These are phyloP conservation scores for Aurantiochytrium sp. DNA, from an alignment of 108 stramenopile genomes.

Conservation along the genomic window DNA sequence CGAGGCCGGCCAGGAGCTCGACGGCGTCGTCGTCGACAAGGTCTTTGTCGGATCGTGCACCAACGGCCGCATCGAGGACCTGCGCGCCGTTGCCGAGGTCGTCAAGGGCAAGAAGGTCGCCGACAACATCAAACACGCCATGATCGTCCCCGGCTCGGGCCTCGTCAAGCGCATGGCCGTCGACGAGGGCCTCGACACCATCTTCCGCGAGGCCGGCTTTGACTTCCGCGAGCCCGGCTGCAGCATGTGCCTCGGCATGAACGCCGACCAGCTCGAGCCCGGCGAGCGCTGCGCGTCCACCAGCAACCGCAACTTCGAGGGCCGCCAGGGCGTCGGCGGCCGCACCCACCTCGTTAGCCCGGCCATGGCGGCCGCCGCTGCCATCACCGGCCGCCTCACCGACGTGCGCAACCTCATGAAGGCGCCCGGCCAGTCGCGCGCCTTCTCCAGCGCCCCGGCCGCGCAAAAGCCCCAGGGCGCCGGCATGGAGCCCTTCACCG, in stretches of 20 bases:
- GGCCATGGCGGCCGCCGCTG: constrained; percentile 85
- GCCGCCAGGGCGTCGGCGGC: constrained; percentile 85
- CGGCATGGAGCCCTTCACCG: constrained; percentile 70
- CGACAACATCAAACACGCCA: constrained; percentile 70
- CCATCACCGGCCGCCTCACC: constrained; percentile 72
- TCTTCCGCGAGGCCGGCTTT: constrained; percentile 81
- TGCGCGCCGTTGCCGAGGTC: constrained; percentile 80
- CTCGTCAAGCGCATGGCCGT: constrained; percentile 87
- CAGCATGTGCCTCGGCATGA: constrained; percentile 92
- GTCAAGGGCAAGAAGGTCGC: constrained; percentile 80
- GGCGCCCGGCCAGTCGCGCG: constrained; percentile 62
- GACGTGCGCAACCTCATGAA: constrained; percentile 81
- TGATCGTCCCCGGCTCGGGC: constrained; percentile 88
- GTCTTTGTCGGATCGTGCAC: constrained; percentile 90
- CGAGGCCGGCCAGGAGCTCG: constrained; percentile 69
- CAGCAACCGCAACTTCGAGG: constrained; percentile 91
- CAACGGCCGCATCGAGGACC: constrained; percentile 88
- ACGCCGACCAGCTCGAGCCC: constrained; percentile 82
- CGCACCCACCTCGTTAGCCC: constrained; percentile 85
- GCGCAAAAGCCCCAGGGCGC: constrained; percentile 22
- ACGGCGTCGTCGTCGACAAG: constrained; percentile 74
- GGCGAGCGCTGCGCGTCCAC: constrained; percentile 87
- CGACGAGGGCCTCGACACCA: constrained; percentile 82
- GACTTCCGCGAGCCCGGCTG: constrained; percentile 92
- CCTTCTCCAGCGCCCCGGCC: constrained; percentile 32